Conservation (phyloP, 164 flowering plant species). For the Tetrastigma voinierianum region DNA sequence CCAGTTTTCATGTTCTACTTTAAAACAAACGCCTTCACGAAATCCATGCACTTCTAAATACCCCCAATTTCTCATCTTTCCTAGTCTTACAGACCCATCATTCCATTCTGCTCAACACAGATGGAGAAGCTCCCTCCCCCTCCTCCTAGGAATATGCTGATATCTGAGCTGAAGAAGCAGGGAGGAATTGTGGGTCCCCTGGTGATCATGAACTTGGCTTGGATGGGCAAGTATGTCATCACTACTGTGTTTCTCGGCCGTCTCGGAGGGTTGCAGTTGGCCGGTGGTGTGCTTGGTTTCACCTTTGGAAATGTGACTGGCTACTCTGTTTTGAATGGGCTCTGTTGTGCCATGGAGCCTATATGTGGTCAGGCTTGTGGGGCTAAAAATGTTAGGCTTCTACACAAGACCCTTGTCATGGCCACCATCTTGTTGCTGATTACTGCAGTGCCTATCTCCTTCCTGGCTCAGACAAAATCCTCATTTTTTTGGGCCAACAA, state of each 20-base stretch:
- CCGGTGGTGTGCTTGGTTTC: slow-evolving; percentile 82
- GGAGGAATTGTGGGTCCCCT: slow-evolving; percentile 52
- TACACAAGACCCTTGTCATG: slow-evolving; percentile 82
- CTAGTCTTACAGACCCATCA: background rate
- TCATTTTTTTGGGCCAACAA: slow-evolving; percentile 67
- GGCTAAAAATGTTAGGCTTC: slow-evolving; percentile 72
- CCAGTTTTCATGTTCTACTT: background rate
- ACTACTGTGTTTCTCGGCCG: slow-evolving; percentile 82
- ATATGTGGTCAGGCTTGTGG: slow-evolving; percentile 92
- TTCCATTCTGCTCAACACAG: slow-evolving; percentile 11
- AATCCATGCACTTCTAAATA: slow-evolving; percentile 29
- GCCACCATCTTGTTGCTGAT: slow-evolving; percentile 46
- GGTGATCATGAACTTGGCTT: slow-evolving; percentile 68
- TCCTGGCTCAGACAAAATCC: slow-evolving; percentile 76
- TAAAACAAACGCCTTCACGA: slow-evolving; percentile 27
- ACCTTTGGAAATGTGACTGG: slow-evolving; percentile 92
- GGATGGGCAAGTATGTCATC: slow-evolving; percentile 65
- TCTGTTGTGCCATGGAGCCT: slow-evolving; percentile 93
- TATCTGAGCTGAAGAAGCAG: slow-evolving; percentile 58
- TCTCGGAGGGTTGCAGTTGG: slow-evolving; percentile 72
- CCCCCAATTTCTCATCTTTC: background rate
- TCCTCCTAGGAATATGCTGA: slow-evolving; percentile 2
- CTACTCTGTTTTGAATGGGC: slow-evolving; percentile 76
- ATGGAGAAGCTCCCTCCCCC: slow-evolving; percentile 28
- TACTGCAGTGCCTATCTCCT: slow-evolving; percentile 54